Base-by-base conservation (phyloP, 495 filamentous ascomycete genomes). In the Aspergillus ostianus region DNA sequence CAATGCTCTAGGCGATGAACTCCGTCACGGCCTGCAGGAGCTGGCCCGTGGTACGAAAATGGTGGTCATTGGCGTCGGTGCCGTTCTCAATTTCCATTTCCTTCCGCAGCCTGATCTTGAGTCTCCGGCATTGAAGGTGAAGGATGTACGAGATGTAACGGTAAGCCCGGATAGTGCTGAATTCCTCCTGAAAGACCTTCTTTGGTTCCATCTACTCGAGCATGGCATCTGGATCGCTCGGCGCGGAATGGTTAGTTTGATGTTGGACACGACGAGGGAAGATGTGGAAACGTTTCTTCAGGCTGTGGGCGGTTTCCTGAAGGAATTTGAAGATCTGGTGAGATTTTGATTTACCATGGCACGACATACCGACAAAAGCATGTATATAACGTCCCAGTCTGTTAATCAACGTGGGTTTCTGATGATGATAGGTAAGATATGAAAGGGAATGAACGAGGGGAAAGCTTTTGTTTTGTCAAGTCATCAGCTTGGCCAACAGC, bases 191-290 rank as follows among this genome's bases (percentile, higher is more conserved):
- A 70, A 68, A 46, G 77, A 80, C 55, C 49, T 84, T 30, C 76
- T 84, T 26, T 82, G 79, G 73, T 76, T 82, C 15, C 74, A 80
- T 66, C 75, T 79, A 67, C 55, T 84, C 51, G 70, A 77, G 53
- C 67, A 70, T 19, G 80, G 78, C 5, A 82, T 73, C 30, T 84
- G 80, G 76, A 69, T 78, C 9, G 68, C 75, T 17, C 67, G 72
- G 32, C 62, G 78, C 6, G 80, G 80, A 3, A 73, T 70, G 36
- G 60, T 77, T 41, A 70, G 76, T 15, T 57, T 83, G 62, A 75
- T 76, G 20, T 55, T 83, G 50, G 72, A 64, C 17, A 79, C 75
- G 5, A 68, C 71, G 0, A 62, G 64, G 21, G 62, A 70, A 18
- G 79, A 81, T 61, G 50, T 81, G 21, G 71, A 74, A 41, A 59